Base-by-base conservation (phyloP, 345 rosid genomes). In the Camelina laxa region DNA sequence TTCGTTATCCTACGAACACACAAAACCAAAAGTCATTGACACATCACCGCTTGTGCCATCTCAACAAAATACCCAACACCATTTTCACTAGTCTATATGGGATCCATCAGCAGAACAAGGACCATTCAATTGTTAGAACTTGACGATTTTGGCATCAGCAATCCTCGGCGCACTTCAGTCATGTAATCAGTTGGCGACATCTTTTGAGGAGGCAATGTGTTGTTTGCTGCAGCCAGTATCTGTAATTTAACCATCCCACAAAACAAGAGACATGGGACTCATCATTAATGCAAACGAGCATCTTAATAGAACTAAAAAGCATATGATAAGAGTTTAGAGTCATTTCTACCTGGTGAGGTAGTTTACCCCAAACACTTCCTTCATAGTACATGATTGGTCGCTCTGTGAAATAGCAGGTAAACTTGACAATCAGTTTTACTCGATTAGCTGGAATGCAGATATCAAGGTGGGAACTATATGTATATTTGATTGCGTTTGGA, bases 301-400 rank as follows among this genome's bases (percentile, higher is more conserved):
- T 71, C 27, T 48, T 59, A 20, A 59, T 15, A 50, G 19, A 31
- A 5, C 41, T 70, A 41, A 49, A 24, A 65, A 56, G 22, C 44
- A 65, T 50, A 36, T 20, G 14, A 20, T 57, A 58, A 58, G 63
- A 77, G 27, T 38, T n/a, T 14, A 4, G 35, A 62, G 74, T 33
- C 42, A 9, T 45, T 51, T 60, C 21, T 22, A 78, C 81, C 81
- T 78, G 73, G 44, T 78, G 81, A 59, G 81, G 81, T 19, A 78
- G 54, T 78, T 67, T 78, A 41, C 77, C 77, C 81, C 81, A 78
- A 60, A 72, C 69, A 35, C 47, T 60, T 24, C 81, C 81, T 72
- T 47, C 77, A 51, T 78, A 67, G 73, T 78, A 72, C 77, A 72
- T 72, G 69, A 67, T 17, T 51, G 81, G 81, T 17, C 81, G 72